phyloP scores from a whole-genome alignment of 495 filamentous ascomycete species.

The Elasticomyces elasticus region DNA sequence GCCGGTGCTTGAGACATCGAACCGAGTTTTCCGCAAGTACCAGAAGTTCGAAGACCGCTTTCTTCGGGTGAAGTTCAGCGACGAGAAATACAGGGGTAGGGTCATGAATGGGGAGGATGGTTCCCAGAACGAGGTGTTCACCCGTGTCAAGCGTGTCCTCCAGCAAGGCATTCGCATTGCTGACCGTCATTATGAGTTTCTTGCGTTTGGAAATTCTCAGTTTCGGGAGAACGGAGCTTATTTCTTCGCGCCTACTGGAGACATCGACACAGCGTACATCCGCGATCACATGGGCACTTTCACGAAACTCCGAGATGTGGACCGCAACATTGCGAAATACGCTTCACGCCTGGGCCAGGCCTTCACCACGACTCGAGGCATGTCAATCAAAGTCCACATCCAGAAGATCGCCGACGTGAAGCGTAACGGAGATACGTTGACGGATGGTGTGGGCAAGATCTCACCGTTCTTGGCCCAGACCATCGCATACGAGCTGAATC shows the following conservation, averaged over 20 bases:
- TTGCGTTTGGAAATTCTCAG: slow-evolving; percentile 93
- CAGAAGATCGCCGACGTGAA: slow-evolving; percentile 52
- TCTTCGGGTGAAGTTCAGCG: slow-evolving; percentile 82
- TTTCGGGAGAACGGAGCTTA: slow-evolving; percentile 88
- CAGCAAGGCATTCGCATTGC: slow-evolving; percentile 73
- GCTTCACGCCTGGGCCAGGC: slow-evolving; percentile 84
- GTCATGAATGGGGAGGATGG: slow-evolving; percentile 47
- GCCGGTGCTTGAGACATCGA: slow-evolving; percentile 75
- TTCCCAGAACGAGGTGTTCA: slow-evolving; percentile 61
- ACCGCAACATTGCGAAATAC: slow-evolving; percentile 62
- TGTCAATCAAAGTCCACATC: slow-evolving; percentile 42
- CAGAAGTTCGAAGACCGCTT: slow-evolving; percentile 63
- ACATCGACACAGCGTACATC: slow-evolving; percentile 60
- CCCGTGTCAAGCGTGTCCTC: slow-evolving; percentile 60
- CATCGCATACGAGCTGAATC: slow-evolving; percentile 52
- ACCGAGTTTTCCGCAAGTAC: slow-evolving; percentile 72
- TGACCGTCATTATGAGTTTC: slow-evolving; percentile 72
- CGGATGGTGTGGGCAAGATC: slow-evolving; percentile 91
- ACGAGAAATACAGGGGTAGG: slow-evolving; percentile 58
- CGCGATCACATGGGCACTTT: slow-evolving; percentile 89
- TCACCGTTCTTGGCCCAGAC: slow-evolving; percentile 64
- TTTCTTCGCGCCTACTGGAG: slow-evolving; percentile 60
- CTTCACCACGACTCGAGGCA: slow-evolving; percentile 81
- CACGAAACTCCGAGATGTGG: slow-evolving; percentile 46
- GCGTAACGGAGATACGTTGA: slow-evolving; percentile 59